A percentile compares a stretch with the other conserved stretches of the same genome.
Conservation (phyloP, 148 eudicot species). For the Heliamphora exappendiculata region DNA sequence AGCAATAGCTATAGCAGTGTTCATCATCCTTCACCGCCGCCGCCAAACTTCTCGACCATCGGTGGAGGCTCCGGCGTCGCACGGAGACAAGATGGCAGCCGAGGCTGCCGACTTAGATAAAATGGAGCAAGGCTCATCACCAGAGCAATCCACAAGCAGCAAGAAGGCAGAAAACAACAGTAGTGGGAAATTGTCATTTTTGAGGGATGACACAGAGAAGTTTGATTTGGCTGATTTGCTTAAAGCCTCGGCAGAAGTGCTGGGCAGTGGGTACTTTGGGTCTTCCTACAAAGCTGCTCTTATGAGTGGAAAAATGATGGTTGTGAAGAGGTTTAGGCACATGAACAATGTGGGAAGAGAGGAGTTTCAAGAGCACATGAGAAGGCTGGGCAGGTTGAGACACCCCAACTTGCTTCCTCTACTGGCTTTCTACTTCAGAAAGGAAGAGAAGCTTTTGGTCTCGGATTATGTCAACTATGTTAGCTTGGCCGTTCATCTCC, state of each 20-base stretch:
- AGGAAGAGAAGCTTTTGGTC: conserved; percentile 77
- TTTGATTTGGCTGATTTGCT: conserved; percentile 63
- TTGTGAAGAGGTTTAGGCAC: conserved; percentile 73
- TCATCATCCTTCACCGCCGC: conserved; percentile 21
- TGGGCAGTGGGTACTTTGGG: conserved; percentile 79
- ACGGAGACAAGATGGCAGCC: conserved; percentile 3
- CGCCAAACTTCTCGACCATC: background rate
- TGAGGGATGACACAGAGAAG: conserved; percentile 37
- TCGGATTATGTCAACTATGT: conserved; percentile 40
- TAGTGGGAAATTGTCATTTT: conserved; percentile 44
- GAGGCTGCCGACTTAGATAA: conserved; percentile 10
- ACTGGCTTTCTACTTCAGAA: conserved; percentile 69
- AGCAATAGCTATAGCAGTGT: conserved; percentile 15
- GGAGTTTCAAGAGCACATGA: conserved; percentile 88
- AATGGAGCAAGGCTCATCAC: conserved; percentile 20
- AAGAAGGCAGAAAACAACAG: conserved; percentile 11
- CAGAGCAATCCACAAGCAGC: conserved; percentile 3
- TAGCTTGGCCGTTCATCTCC: conserved; percentile 69
- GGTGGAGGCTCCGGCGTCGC: background rate
- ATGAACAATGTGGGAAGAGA: conserved; percentile 75
- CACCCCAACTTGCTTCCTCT: conserved; percentile 65
- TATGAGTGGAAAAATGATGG: conserved; percentile 32
- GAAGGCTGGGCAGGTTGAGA: conserved; percentile 53
- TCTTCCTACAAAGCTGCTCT: conserved; percentile 68
- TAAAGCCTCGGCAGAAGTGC: conserved; percentile 63